Evolutionary conservation across 805 yeast species (phyloP).

Genomic region (Pichia rugopelliculosa): DNA sequence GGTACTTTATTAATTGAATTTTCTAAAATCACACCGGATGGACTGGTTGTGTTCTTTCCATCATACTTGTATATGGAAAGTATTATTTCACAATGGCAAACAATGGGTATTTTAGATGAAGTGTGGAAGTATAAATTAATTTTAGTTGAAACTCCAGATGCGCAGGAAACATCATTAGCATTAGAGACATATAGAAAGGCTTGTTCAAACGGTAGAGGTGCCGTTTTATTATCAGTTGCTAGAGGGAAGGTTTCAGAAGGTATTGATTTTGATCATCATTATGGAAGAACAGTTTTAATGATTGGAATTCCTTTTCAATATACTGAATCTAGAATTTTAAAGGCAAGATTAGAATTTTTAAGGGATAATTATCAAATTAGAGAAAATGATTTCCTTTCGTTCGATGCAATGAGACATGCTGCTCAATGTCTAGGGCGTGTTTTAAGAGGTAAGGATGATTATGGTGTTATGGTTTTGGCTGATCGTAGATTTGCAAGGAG

Average conservation of each 20-base stretch:
- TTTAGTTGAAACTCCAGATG: slow-evolving; percentile 97
- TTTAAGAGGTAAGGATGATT: slow-evolving; percentile 95
- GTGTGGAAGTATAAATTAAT: slow-evolving; percentile 97
- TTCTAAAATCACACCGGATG: slow-evolving; percentile 95
- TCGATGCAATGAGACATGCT: slow-evolving; percentile 99
- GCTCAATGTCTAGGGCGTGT: slow-evolving; percentile 98
- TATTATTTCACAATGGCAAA: slow-evolving; percentile 97
- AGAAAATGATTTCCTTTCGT: slow-evolving; percentile 90
- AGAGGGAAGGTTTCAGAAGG: slow-evolving; percentile 99
- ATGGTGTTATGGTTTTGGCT: slow-evolving; percentile 97
- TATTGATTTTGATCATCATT: slow-evolving; percentile 97
- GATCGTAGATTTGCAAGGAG: slow-evolving; percentile 88
- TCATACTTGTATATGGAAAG: slow-evolving; percentile 97
- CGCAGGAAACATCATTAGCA: slow-evolving; percentile 95
- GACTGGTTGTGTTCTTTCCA: slow-evolving; percentile 96
- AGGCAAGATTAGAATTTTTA: slow-evolving; percentile 89
- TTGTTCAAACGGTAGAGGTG: slow-evolving; percentile 96
- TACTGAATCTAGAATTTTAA: slow-evolving; percentile 91
- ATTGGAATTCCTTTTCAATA: slow-evolving; percentile 99
- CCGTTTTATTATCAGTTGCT: slow-evolving; percentile 91
- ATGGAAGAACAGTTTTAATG: slow-evolving; percentile 95
- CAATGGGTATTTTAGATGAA: slow-evolving; percentile 95
- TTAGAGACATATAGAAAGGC: slow-evolving; percentile 94
- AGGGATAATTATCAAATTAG: slow-evolving; percentile 88
- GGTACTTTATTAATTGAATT: slow-evolving; percentile 90